Evolutionary conservation across 306 rosid genomes (phyloP).

Genomic region (Glycine tomentella): DNA sequence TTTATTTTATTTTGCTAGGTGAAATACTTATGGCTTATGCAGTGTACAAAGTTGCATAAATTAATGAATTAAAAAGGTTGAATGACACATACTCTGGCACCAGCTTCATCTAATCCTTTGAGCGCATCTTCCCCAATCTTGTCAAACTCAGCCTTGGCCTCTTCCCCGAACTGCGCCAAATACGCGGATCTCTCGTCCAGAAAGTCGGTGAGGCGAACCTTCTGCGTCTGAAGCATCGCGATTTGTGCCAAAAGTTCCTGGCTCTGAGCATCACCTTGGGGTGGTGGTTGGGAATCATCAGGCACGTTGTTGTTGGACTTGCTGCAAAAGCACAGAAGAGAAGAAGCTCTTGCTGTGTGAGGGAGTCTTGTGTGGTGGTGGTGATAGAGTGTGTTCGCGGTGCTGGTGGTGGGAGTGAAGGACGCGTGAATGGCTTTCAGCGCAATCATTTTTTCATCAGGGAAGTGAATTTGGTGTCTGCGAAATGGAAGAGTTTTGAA

Average conservation of each 20-base stretch:
- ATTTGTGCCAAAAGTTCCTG: conserved; percentile 87
- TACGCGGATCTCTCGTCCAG: conserved; percentile 81
- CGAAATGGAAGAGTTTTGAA: no score
- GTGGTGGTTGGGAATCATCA: conserved; percentile 45
- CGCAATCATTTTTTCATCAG: conserved; percentile 54
- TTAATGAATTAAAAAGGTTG: no score
- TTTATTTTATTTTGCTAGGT: no score
- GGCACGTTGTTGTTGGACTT: conserved; percentile 67
- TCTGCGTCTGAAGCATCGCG: conserved; percentile 80
- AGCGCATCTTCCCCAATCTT: conserved; percentile 89
- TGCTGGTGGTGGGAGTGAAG: conserved; percentile 39
- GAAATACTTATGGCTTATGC: no score
- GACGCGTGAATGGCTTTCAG: conserved; percentile 63
- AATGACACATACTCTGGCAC: conserved; percentile 63
- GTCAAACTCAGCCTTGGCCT: conserved; percentile 75
- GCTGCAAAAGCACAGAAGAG: conserved; percentile 51
- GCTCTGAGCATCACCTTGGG: conserved; percentile 65
- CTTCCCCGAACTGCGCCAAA: conserved; percentile 80
- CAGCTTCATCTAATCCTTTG: conserved; percentile 81
- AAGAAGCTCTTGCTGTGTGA: background rate
- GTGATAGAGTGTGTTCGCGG: background rate
- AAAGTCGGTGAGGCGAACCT: conserved; percentile 75
- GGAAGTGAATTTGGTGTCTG: no score
- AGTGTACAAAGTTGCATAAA: no score
- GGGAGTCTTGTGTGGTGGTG: conserved; percentile 42